Evolutionary conservation across 306 rosid species (phyloP).

Genomic region (Quercus agrifolia): DNA sequence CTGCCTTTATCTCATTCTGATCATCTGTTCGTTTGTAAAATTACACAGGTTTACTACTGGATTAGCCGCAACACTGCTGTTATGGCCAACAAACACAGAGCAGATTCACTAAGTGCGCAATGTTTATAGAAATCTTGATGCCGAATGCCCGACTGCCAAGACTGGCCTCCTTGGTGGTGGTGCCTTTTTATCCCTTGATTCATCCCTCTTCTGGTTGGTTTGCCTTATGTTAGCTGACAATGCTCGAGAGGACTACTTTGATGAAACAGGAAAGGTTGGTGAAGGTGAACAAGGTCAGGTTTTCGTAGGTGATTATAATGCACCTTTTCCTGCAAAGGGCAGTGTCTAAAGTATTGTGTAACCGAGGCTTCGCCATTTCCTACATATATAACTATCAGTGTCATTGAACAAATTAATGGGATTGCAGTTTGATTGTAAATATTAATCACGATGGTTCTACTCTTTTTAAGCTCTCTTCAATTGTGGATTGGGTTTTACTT

Average conservation of each 20-base stretch:
- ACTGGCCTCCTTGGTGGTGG: constrained; percentile 92
- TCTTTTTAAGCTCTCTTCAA: neutral
- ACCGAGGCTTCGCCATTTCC: neutral
- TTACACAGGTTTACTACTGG: constrained; percentile 57
- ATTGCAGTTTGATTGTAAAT: constrained; percentile 18
- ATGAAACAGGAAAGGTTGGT: constrained; percentile 30
- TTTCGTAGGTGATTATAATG: no score
- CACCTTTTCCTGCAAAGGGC: neutral
- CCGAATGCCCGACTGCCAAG: constrained; percentile 57
- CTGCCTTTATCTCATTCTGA: no score
- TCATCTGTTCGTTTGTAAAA: neutral
- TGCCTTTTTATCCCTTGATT: constrained; percentile 79
- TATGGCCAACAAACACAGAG: constrained; percentile 64
- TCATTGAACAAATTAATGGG: neutral
- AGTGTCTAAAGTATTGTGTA: constrained; percentile 14
- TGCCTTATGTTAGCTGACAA: constrained; percentile 76
- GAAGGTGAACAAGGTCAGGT: constrained; percentile 13
- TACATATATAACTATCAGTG: neutral
- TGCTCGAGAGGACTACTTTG: constrained; percentile 77
- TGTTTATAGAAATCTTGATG: constrained; percentile 17
- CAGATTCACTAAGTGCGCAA: constrained; percentile 39
- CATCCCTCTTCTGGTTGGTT: constrained; percentile 78
- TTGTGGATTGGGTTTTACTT: neutral
- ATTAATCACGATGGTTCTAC: neutral
- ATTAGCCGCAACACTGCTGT: constrained; percentile 37